Percentiles rank a stretch among this genome's conserved stretches.
phyloP scores from a whole-genome alignment of 1,284 basidiomycete genomes.

The Wallemia mellicola region DNA sequence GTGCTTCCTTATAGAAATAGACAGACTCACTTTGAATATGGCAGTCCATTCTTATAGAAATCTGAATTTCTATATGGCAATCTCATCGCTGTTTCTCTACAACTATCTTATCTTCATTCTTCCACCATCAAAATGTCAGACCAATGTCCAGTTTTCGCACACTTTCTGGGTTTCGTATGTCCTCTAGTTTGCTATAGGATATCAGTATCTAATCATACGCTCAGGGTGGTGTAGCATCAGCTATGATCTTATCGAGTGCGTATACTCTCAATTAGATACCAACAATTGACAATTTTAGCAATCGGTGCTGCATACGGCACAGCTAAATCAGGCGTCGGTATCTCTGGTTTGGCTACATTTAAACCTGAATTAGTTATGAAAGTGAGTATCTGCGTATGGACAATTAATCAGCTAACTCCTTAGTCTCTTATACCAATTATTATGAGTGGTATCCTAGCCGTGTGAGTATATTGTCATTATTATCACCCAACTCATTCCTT shows the following conservation, averaged over 20 bases:
- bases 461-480: conserved; percentile 4
- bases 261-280: neutral
- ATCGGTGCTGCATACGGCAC: conserved; percentile 16
- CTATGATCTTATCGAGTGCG: neutral
- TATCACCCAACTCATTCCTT: conserved; percentile 11
- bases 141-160: neutral
- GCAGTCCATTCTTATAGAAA: neutral
- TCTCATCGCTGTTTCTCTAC: neutral
- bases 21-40: neutral
- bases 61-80: neutral
- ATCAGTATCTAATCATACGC: too few species aligned
- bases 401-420: neutral
- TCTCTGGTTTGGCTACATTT: conserved; percentile 16
- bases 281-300: conserved; percentile 6
- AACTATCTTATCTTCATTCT: neutral
- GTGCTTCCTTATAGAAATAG: neutral
- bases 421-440: conserved; percentile 16
- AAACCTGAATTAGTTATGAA: conserved; percentile 15
- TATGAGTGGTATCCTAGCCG: conserved; percentile 17
- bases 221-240: neutral
- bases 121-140: neutral
- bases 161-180: neutral
- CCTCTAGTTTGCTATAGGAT: too few species aligned
- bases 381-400: neutral
- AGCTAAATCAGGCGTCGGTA: conserved; percentile 16